A percentile compares a stretch with the other conserved stretches of the same genome.
These are phyloP conservation scores for Gossypium raimondii DNA, from an alignment of 345 rosid genomes.

Conservation along the genomic window DNA sequence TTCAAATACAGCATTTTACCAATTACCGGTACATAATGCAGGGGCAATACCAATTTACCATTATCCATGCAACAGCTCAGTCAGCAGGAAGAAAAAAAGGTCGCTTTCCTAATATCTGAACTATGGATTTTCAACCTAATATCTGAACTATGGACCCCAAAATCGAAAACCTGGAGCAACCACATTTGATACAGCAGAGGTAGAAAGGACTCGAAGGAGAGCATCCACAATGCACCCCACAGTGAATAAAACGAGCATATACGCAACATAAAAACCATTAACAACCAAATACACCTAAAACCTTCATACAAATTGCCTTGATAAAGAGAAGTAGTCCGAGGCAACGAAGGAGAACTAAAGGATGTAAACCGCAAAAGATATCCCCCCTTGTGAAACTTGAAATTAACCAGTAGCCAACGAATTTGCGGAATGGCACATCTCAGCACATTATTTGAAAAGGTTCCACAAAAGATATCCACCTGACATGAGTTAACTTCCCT, in stretches of 20 bases:
- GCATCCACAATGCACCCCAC: conserved; percentile 9
- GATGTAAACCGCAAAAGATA: neutral
- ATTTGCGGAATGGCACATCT: neutral
- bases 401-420: neutral
- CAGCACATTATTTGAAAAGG: neutral
- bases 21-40: conserved; percentile 12
- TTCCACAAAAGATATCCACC: neutral
- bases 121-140: conserved; percentile 22
- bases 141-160: conserved; percentile 23
- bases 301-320: conserved; percentile 17
- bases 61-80: conserved; percentile 16
- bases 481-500: neutral
- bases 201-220: conserved; percentile 13
- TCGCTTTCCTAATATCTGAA: conserved; percentile 22
- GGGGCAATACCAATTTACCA: conserved; percentile 25
- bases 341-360: neutral
- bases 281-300: conserved; percentile 14
- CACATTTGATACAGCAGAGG: conserved; percentile 16
- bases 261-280: conserved; percentile 21
- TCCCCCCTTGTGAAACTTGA: neutral
- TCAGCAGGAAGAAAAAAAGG: conserved; percentile 21
- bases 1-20: conserved; percentile 24
- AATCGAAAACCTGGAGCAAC: conserved; percentile 23
- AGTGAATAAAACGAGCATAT: conserved; percentile 2
- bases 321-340: conserved; percentile 5